Conservation (phyloP, 2,329 filamentous ascomycete genomes). For the Alternaria viburni region DNA sequence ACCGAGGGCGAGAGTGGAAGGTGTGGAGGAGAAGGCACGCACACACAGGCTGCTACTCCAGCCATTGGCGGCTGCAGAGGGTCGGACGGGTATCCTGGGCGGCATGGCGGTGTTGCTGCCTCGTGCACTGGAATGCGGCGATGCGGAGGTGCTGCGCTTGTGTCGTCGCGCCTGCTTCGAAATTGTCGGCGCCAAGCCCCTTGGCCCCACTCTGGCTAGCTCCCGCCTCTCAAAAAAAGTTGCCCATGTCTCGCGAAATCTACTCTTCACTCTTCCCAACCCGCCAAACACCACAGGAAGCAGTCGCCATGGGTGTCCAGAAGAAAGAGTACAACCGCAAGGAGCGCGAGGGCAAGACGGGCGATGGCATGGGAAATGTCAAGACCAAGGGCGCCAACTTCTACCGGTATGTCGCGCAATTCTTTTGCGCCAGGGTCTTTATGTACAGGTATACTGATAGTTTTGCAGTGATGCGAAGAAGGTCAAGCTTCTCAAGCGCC, state of each 20-base stretch:
- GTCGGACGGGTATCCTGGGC: constrained; percentile 48
- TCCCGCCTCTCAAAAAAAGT: constrained; percentile 29
- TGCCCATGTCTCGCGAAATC: constrained; percentile 13
- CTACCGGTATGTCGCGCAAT: constrained; percentile 61
- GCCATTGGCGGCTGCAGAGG: constrained; percentile 22
- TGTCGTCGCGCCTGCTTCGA: constrained; percentile 22
- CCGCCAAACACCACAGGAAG: constrained; percentile 9
- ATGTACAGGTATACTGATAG: background rate
- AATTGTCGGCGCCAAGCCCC: constrained; percentile 35
- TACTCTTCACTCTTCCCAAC: constrained; percentile 19
- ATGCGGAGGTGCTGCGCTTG: constrained; percentile 23
- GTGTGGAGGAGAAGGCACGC: constrained; percentile 55
- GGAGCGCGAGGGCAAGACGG: constrained; percentile 81
- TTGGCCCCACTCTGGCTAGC: constrained; percentile 15
- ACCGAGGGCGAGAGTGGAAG: constrained; percentile 60
- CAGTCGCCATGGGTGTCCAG: constrained; percentile 74
- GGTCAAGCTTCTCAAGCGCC: constrained; percentile 86
- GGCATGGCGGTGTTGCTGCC: constrained; percentile 45
- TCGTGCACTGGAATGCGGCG: background rate
- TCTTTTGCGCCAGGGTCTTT: background rate
- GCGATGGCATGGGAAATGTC: constrained; percentile 90
- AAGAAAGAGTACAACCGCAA: constrained; percentile 91
- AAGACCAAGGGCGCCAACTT: constrained; percentile 98
- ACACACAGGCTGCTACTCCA: constrained; percentile 11
- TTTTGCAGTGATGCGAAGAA: constrained; percentile 71